These are phyloP conservation scores for Scutellaria barbata DNA, from an alignment of 257 asterid genomes.

Conservation along the genomic window DNA sequence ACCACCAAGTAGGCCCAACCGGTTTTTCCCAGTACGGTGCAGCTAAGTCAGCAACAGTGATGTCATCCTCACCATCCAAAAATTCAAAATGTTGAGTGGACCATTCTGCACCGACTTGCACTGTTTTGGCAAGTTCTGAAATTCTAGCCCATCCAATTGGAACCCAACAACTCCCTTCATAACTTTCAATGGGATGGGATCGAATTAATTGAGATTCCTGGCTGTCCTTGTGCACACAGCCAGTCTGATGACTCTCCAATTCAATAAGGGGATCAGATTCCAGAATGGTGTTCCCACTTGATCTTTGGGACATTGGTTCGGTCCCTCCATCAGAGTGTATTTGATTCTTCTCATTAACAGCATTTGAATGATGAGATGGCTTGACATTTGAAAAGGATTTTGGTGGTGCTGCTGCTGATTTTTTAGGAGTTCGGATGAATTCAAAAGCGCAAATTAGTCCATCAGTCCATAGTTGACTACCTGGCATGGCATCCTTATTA, in stretches of 20 bases:
- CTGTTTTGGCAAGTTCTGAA: slow-evolving; percentile 67
- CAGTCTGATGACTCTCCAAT: slow-evolving; percentile 40
- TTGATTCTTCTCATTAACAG: slow-evolving; percentile 39
- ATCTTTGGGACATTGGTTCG: slow-evolving; percentile 37
- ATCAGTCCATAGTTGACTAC: slow-evolving; percentile 77
- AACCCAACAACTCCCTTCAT: slow-evolving; percentile 68
- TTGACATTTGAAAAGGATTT: slow-evolving; percentile 46
- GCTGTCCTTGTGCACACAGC: slow-evolving; percentile 41
- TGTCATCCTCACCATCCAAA: slow-evolving; percentile 69
- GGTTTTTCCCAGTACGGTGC: slow-evolving; percentile 96
- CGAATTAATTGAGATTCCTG: slow-evolving; percentile 39
- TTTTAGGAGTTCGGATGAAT: slow-evolving; percentile 62
- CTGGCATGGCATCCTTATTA: slow-evolving; percentile 58
- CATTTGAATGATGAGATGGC: slow-evolving; percentile 39
- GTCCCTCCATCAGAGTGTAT: slow-evolving; percentile 37
- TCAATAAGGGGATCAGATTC: slow-evolving; percentile 53
- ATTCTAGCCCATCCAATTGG: slow-evolving; percentile 95
- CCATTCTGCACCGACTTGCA: slow-evolving; percentile 73
- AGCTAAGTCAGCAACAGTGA: slow-evolving; percentile 89
- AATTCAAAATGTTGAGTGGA: slow-evolving; percentile 54
- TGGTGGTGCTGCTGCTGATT: slow-evolving; percentile 36
- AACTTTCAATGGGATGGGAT: slow-evolving; percentile 39
- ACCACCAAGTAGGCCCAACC: slow-evolving; percentile 98
- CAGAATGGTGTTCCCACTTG: slow-evolving; percentile 31
- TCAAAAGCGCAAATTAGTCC: slow-evolving; percentile 96